Percentiles rank a stretch among this genome's conserved stretches.
Evolutionary conservation across 2,329 filamentous ascomycete species (phyloP).

Genomic region (Clarireedia monteithiana): DNA sequence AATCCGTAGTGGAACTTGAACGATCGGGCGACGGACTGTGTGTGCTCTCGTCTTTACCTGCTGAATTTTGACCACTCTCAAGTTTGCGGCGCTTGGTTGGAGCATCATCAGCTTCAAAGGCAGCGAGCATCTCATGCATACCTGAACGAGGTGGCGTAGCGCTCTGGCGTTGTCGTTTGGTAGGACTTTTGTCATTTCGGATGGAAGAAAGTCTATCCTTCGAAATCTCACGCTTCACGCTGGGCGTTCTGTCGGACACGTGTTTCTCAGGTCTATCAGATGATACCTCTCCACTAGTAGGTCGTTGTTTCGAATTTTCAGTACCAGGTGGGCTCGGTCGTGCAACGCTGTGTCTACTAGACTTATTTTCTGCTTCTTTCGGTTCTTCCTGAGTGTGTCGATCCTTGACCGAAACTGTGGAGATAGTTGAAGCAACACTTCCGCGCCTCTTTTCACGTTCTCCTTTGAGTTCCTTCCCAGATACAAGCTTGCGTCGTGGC

Average conservation of each 20-base stretch:
- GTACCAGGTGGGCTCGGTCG: constrained; percentile 5
- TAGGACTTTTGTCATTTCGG: constrained; percentile 39
- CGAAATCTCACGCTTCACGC: constrained; percentile 53
- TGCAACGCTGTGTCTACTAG: constrained; percentile 18
- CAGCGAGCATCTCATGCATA: constrained; percentile 36
- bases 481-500: constrained; percentile 55
- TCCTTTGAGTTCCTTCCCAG: constrained; percentile 53
- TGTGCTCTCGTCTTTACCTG: constrained; percentile 18
- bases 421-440: constrained; percentile 49
- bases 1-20: constrained; percentile 15
- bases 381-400: constrained; percentile 32
- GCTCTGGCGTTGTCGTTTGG: constrained; percentile 53
- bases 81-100: constrained; percentile 50
- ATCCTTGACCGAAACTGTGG: constrained; percentile 44
- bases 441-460: constrained; percentile 46
- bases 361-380: constrained; percentile 45
- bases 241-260: constrained; percentile 45
- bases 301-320: constrained; percentile 11
- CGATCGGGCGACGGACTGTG: constrained; percentile 25
- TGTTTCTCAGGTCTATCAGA: constrained; percentile 20
- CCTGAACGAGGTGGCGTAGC: constrained; percentile 44
- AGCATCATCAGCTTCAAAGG: constrained; percentile 45
- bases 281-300: constrained; percentile 11
- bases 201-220: constrained; percentile 43
- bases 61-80: constrained; percentile 30